Conservation (phyloP, 805 yeast genomes). For the Metahyphopichia silvanorum region DNA sequence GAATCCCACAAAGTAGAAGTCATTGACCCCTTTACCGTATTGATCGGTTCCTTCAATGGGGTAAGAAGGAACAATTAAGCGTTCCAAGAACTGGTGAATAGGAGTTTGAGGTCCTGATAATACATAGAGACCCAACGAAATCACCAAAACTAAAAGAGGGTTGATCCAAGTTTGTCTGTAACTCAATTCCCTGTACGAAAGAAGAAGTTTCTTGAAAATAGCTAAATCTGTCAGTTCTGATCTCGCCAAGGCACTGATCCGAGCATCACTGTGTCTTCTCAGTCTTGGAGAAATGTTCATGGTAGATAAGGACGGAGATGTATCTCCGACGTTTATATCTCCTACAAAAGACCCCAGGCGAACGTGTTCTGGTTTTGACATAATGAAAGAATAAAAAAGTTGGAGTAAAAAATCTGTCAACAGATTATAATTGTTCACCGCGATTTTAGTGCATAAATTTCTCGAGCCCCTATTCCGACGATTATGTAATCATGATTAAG, state of each 20-base stretch:
- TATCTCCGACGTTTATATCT: slow-evolving; percentile 68
- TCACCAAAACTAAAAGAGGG: slow-evolving; percentile 50
- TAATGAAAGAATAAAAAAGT: slow-evolving; percentile 3
- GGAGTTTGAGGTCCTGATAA: slow-evolving; percentile 56
- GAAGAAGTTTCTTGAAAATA: slow-evolving; percentile 51
- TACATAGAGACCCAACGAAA: slow-evolving; percentile 43
- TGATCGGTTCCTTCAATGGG: slow-evolving; percentile 56
- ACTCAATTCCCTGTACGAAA: slow-evolving; percentile 57
- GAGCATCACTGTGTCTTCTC: slow-evolving; percentile 29
- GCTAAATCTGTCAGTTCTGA: slow-evolving; percentile 44
- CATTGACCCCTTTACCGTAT: slow-evolving; percentile 87
- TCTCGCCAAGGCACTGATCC: slow-evolving; percentile 27
- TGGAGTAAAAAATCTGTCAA: slow-evolving; percentile 1
- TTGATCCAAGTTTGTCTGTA: slow-evolving; percentile 69
- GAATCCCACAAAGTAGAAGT: slow-evolving; percentile 73
- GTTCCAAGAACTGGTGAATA: slow-evolving; percentile 54
- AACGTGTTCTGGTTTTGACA: slow-evolving; percentile 14
- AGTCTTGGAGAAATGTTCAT: slow-evolving; percentile 48
- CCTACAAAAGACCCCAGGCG: slow-evolving; percentile 72
- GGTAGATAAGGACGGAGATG: slow-evolving; percentile 65
- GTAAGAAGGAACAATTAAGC: slow-evolving; percentile 66
- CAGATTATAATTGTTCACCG: background rate
- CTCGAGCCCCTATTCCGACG: no score
- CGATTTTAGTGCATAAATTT: no score
- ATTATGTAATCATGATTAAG: no score